Evolutionary conservation across 306 rosid species (phyloP).

Genomic region (Cicer bijugum): DNA sequence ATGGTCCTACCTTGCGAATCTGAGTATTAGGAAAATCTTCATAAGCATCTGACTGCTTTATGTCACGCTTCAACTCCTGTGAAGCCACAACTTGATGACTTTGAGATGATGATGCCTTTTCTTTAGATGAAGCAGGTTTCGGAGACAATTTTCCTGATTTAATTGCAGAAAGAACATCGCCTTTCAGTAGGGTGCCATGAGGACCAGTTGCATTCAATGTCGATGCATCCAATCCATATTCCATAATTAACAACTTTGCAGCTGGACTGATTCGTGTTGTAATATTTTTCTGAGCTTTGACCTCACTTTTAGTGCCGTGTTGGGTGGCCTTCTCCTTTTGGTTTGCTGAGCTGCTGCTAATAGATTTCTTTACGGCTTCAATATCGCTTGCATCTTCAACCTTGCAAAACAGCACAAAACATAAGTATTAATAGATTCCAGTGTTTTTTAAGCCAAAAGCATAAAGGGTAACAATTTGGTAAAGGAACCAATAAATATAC

Average conservation of each 20-base stretch:
- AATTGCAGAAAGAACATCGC: constrained; percentile 88
- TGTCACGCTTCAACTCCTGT: constrained; percentile 53
- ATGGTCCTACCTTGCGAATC: constrained; percentile 79
- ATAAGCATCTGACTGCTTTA: constrained; percentile 66
- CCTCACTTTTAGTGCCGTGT: constrained; percentile 51
- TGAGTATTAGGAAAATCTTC: constrained; percentile 91
- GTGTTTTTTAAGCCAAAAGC: constrained; percentile 36
- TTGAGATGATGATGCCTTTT: constrained; percentile 59
- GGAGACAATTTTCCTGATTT: constrained; percentile 71
- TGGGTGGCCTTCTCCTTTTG: constrained; percentile 63
- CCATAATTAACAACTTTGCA: constrained; percentile 79
- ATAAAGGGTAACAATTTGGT: constrained; percentile 16
- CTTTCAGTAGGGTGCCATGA: constrained; percentile 82
- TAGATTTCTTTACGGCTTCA: constrained; percentile 69
- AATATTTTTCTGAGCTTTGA: constrained; percentile 49
- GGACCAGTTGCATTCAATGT: constrained; percentile 81
- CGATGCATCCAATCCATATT: constrained; percentile 81
- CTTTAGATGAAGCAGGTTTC: constrained; percentile 63
- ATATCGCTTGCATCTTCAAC: constrained; percentile 86
- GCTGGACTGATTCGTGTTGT: constrained; percentile 84
- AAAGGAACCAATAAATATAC: constrained; percentile 26
- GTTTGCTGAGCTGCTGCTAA: constrained; percentile 54
- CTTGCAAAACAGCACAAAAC: constrained; percentile 52
- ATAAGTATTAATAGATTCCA: constrained; percentile 45
- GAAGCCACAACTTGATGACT: constrained; percentile 53